Evolutionary conservation across 2,329 filamentous ascomycete genomes (phyloP).

Genomic region (Lomentospora prolificans): DNA sequence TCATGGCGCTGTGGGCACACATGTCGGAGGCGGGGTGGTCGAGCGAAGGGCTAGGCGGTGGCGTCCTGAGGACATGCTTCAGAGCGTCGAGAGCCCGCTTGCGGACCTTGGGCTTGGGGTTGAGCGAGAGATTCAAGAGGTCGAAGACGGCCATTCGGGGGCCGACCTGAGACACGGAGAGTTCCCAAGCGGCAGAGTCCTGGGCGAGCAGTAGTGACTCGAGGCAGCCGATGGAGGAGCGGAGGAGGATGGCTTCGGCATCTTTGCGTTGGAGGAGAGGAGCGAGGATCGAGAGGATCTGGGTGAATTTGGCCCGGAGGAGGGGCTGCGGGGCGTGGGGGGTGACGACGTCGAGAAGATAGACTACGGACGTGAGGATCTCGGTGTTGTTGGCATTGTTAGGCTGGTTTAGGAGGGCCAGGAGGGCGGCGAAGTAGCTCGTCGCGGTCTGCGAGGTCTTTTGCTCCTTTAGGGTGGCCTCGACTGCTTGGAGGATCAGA

Average conservation of each 20-base stretch:
- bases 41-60: conserved; percentile 81
- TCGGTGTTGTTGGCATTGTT: conserved; percentile 67
- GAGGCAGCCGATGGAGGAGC: conserved; percentile 83
- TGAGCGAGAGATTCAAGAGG: conserved; percentile 72
- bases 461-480: conserved; percentile 84
- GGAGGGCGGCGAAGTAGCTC: conserved; percentile 89
- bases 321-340: conserved; percentile 76
- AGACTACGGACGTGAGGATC: conserved; percentile 76
- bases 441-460: conserved; percentile 76
- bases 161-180: conserved; percentile 72
- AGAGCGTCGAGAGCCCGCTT: conserved; percentile 89
- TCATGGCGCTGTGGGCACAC: conserved; percentile 85
- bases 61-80: conserved; percentile 69
- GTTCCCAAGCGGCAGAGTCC: conserved; percentile 78
- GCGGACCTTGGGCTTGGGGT: conserved; percentile 84
- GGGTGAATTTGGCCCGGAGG: conserved; percentile 87
- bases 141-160: conserved; percentile 82
- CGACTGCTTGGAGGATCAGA: conserved; percentile 81
- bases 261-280: conserved; percentile 72
- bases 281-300: conserved; percentile 79
- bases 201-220: conserved; percentile 88
- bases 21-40: conserved; percentile 94
- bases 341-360: conserved; percentile 88
- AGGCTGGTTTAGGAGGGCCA: conserved; percentile 73
- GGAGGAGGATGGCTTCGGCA: conserved; percentile 76